Base-by-base conservation (phyloP, 83 land plant species). In the Diphasiastrum complanatum region DNA sequence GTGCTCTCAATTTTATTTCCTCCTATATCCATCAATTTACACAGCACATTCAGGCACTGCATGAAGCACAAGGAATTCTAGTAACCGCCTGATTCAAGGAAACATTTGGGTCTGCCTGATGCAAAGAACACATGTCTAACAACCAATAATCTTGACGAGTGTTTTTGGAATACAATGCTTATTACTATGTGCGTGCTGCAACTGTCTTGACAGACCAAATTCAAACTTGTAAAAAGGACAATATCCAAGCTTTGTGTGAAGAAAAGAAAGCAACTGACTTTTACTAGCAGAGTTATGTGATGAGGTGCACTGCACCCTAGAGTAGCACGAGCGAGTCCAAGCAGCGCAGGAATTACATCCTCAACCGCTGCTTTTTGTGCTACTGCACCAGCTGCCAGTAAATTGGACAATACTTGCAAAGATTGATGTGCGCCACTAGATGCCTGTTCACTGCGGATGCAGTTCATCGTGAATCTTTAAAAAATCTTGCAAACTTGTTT, bases 381-480 rank as follows among this genome's bases (percentile, higher is more conserved):
- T 29, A 81, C 58, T 22, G 85, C 81, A 43, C 84, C 81, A 34
- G 92, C 88, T 41, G 84, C 81, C 60, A 82, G 76, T 65, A 89
- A 45, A 62, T 93, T 93, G 30, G 84, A 67, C 34, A 88, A 73
- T 38, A 89, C 79, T 52, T 82, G 70, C 32, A 93, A 51, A 19
- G 96, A 78, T 78, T 89, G 96, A 66, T 68, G 81, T 47, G 76
- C 78, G 27, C 22, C 45, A 55, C 75, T 37, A 34, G 62, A 54
- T 40, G 81, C 75, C 62, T 83, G 81, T 49, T 87, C 95, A 81
- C 98, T 92, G 89, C 47, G 36, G 47, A n/a, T n/a, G n/a, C n/a
- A n/a, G n/a, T 5, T 24, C 6, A 48, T 40, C 12, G 8, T 16
- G 8, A 40, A 40, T 8, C 43, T 40, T 40, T 40, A 40, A 16